Evolutionary conservation across 2,329 filamentous ascomycete species (phyloP).

Genomic region (Cercospora nicotianae): DNA sequence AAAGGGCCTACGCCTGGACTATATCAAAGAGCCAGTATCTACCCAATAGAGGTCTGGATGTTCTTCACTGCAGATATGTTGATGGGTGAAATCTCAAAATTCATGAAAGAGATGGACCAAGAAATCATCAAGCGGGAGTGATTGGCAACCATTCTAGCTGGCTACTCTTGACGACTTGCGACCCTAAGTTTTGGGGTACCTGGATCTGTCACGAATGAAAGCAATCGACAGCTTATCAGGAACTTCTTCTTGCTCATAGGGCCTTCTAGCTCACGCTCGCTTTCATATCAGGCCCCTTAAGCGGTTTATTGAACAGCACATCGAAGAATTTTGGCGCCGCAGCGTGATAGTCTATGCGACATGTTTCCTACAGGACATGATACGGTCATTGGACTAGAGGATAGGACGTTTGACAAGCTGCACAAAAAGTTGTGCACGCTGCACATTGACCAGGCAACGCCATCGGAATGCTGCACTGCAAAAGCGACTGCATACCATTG

Average conservation of each 20-base stretch:
- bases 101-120: constrained; percentile 4
- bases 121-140: background rate
- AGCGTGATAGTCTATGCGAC: too few species aligned
- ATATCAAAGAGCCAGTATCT: constrained; percentile 18
- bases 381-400: too few species aligned
- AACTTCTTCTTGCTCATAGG: too few species aligned
- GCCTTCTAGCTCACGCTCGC: too few species aligned
- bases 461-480: background rate
- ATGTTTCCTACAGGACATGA: too few species aligned
- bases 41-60: constrained; percentile 18
- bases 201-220: background rate
- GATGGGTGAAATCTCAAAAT: constrained; percentile 1
- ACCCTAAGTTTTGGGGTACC: background rate
- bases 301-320: too few species aligned
- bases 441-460: background rate
- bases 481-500: background rate
- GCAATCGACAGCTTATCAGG: too few species aligned
- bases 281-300: too few species aligned
- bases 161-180: background rate
- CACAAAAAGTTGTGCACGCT: too few species aligned
- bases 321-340: too few species aligned
- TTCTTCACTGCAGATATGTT: constrained; percentile 13
- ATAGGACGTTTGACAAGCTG: too few species aligned
- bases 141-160: background rate
- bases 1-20: constrained; percentile 3